A percentile compares a stretch with the other conserved stretches of the same genome.
Evolutionary conservation across 208 protist species (phyloP).

Genomic region (Trypanosoma cruzi): DNA sequence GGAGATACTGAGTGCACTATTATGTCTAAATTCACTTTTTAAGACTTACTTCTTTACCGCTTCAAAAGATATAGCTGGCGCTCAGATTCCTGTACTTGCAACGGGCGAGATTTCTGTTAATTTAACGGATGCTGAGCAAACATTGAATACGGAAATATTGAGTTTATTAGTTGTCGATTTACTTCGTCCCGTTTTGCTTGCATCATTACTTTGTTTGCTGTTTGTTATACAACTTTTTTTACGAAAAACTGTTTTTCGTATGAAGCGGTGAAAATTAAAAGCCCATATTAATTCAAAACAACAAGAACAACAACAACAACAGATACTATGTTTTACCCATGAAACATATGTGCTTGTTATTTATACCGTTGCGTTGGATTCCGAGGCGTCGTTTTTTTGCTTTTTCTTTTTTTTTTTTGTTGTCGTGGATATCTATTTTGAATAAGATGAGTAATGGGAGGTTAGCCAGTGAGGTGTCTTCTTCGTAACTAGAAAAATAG

Average conservation of each 20-base stretch:
- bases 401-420: constrained; percentile 8
- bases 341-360: neutral
- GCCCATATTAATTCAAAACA: neutral
- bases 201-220: constrained; percentile 18
- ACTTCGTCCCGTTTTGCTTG: constrained; percentile 25
- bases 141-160: constrained; percentile 1
- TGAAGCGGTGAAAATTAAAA: constrained; percentile 7
- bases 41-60: constrained; percentile 20
- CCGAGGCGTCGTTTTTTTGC: constrained; percentile 3
- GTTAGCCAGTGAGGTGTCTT: neutral
- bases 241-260: neutral
- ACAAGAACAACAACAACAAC: neutral
- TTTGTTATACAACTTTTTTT: constrained; percentile 1
- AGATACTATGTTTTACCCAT: neutral
- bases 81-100: neutral
- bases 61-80: neutral
- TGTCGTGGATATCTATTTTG: constrained; percentile 1
- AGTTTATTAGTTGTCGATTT: constrained; percentile 14
- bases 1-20: constrained; percentile 10
- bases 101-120: neutral
- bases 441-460: constrained; percentile 19
- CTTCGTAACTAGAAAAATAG: constrained; percentile 15
- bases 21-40: constrained; percentile 21
- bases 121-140: neutral
- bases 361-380: too few relatives aligned